Conservation (phyloP, 129 eudicot species). For the Artemisia tridentata region DNA sequence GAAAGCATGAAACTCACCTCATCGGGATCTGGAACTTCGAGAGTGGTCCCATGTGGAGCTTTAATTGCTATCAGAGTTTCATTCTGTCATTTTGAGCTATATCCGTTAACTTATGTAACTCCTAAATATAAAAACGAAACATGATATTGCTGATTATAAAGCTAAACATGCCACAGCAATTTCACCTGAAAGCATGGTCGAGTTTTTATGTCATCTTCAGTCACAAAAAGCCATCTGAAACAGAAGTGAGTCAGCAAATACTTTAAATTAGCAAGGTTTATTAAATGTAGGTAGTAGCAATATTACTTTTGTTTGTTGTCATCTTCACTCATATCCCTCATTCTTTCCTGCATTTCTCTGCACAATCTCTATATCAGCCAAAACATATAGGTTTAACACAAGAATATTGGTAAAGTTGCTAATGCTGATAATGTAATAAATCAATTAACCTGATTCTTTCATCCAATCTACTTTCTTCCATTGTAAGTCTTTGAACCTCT, state of each 20-base stretch:
- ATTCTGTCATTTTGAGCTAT: constrained; percentile 38
- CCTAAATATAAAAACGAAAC: background rate
- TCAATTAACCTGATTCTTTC: constrained; percentile 70
- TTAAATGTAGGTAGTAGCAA: background rate
- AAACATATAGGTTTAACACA: background rate
- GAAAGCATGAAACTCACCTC: constrained; percentile 46
- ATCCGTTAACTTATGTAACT: constrained; percentile 1
- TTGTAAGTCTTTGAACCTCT: constrained; percentile 74
- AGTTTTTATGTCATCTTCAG: constrained; percentile 68
- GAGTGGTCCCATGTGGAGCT: constrained; percentile 86
- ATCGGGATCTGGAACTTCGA: constrained; percentile 86
- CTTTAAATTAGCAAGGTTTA: background rate
- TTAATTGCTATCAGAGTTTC: constrained; percentile 69
- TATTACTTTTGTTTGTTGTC: constrained; percentile 65
- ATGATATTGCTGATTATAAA: constrained; percentile 1
- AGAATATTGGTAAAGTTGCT: background rate
- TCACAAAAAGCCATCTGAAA: constrained; percentile 90
- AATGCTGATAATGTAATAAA: constrained; percentile 20
- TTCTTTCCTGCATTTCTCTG: constrained; percentile 90
- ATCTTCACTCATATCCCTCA: constrained; percentile 85
- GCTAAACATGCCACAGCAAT: background rate
- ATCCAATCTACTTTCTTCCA: constrained; percentile 78
- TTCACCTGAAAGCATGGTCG: constrained; percentile 83
- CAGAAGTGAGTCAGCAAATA: constrained; percentile 1
- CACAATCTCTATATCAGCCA: constrained; percentile 16